Percentiles rank a stretch among this genome's conserved stretches.
These are phyloP conservation scores for Starmera stellimalicola DNA, from an alignment of 1,139 yeast genomes.

Conservation along the genomic window DNA sequence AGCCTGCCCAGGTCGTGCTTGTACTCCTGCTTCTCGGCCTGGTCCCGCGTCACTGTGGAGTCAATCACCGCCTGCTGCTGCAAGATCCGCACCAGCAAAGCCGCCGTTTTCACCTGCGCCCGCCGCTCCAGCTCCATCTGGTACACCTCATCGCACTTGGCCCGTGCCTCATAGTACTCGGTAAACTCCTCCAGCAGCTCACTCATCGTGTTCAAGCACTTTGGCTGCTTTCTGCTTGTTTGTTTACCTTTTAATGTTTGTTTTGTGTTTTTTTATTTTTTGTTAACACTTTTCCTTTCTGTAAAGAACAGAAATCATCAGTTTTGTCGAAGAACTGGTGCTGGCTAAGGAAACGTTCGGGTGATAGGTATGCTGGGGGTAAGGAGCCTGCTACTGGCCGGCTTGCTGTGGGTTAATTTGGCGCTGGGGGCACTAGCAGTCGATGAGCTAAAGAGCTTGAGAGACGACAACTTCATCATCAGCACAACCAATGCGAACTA, in stretches of 20 bases:
- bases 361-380: no score
- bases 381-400: background rate
- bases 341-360: no score
- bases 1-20: slow-evolving; percentile 13
- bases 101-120: slow-evolving; percentile 10
- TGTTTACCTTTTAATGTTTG: background rate
- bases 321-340: slow-evolving; percentile 2
- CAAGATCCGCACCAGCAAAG: slow-evolving; percentile 10
- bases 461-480: background rate
- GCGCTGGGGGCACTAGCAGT: no score
- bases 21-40: slow-evolving; percentile 6
- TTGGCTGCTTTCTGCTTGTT: background rate
- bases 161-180: slow-evolving; percentile 5
- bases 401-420: no score
- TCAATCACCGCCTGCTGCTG: slow-evolving; percentile 12
- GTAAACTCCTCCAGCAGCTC: slow-evolving; percentile 1
- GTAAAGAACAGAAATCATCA: background rate
- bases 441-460: no score
- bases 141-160: slow-evolving; percentile 3
- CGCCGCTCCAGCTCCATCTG: slow-evolving; percentile 13
- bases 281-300: background rate
- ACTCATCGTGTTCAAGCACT: background rate
- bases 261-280: background rate
- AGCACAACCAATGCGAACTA: slow-evolving; percentile 9
- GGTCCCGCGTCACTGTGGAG: slow-evolving; percentile 5